Evolutionary conservation across 352 stramenopile genomes (phyloP).

Genomic region (Pythium dissimile): DNA sequence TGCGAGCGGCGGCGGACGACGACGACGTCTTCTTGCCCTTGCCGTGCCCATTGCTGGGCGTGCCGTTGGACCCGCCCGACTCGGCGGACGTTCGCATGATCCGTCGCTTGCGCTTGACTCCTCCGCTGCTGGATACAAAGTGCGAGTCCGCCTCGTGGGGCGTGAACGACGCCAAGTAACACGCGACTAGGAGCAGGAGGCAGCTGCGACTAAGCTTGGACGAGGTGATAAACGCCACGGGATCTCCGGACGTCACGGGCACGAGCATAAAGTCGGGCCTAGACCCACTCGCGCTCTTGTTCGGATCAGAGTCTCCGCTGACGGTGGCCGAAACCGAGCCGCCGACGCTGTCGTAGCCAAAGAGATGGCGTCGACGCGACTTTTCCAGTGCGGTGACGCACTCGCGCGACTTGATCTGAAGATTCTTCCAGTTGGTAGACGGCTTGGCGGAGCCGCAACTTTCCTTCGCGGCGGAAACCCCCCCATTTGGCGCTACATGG

Average conservation of each 20-base stretch:
- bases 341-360: slow-evolving; percentile 67
- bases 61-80: slow-evolving; percentile 9
- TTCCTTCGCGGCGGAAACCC: slow-evolving; percentile 1
- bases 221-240: slow-evolving; percentile 47
- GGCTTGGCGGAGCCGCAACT: slow-evolving; percentile 36
- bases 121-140: slow-evolving; percentile 65
- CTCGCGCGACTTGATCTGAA: slow-evolving; percentile 21
- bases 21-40: slow-evolving; percentile 1
- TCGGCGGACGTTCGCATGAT: slow-evolving; percentile 23
- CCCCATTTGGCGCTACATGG: not conserved
- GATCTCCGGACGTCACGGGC: slow-evolving; percentile 18
- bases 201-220: slow-evolving; percentile 62
- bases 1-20: slow-evolving; percentile 27
- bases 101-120: slow-evolving; percentile 48
- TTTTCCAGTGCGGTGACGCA: slow-evolving; percentile 41
- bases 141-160: slow-evolving; percentile 67
- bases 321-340: too few species aligned
- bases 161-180: slow-evolving; percentile 78
- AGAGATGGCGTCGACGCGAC: slow-evolving; percentile 51
- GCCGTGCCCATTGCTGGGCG: not conserved
- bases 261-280: not conserved
- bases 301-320: too few species aligned
- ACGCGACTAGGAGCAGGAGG: slow-evolving; percentile 66
- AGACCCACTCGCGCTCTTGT: too few species aligned
- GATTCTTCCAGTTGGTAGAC: slow-evolving; percentile 21